Evolutionary conservation across 192 early-diverging fungal genomes (phyloP), one percentile per base, ranked within the genome.

Genomic region (Coemansia asiatica): DNA sequence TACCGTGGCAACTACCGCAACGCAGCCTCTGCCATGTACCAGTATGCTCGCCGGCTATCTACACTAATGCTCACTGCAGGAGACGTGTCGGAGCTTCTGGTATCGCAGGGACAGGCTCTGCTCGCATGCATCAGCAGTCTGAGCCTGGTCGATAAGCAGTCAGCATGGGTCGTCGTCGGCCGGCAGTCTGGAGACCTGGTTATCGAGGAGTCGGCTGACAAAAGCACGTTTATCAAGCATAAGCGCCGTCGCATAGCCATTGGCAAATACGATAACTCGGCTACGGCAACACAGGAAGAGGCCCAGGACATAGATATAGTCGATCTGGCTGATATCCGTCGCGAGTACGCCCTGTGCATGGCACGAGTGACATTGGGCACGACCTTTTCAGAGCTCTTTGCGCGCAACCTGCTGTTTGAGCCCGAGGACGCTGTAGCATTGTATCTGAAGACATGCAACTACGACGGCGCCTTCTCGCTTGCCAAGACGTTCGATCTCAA

Each of bases 11-110:
- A 84, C 69, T 81, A 81, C 65, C 74, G 78, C 55, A 79, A 74
- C 40, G 83, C 83, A 3, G 77, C 77, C 8, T 77, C 83, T 33
- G 75, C 75, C 60, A 84, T 84, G 78, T 84, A 81, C 68, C 83
- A 81, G 68, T 79, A 78, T 50, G 75, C 79, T 13, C 66, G 69
- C 21, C 74, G 83, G 1, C 63, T 84, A 21, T 23, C 50, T 4
- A 44, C 48, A 27, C 53, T 64, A 7, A 64, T 75, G 72, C 56
- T 50, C 15, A 40, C 46, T 9, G 46, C 38, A 19, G 68, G 68
- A 12, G 73, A 76, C 16, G 67, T 72, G 1, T 35, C 58, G 3
- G 38, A 29, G 31, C 22, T 69, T 26, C 47, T 84, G 63, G 66
- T 40, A 0, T 74, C 71, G 29, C 83, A 73, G 55, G 66, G 64